Conservation (phyloP, 495 filamentous ascomycete species). For the Penicillium subrubescens region DNA sequence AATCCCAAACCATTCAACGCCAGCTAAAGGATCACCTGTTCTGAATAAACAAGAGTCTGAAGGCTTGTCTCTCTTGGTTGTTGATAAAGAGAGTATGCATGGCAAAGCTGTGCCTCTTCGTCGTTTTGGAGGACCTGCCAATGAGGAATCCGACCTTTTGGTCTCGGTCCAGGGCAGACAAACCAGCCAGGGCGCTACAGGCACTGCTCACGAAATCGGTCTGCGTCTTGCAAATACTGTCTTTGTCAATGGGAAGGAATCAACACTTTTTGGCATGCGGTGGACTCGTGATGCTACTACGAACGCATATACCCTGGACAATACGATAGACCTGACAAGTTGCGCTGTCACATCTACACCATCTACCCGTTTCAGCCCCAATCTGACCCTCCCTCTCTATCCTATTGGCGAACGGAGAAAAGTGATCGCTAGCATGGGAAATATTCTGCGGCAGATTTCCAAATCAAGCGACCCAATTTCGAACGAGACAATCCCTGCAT, state of each 20-base stretch:
- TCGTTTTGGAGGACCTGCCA: constrained; percentile 33
- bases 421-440: constrained; percentile 73
- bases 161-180: constrained; percentile 26
- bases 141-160: constrained; percentile 38
- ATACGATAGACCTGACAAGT: constrained; percentile 35
- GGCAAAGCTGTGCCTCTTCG: constrained; percentile 36
- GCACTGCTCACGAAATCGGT: constrained; percentile 36
- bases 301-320: constrained; percentile 27
- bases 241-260: constrained; percentile 68
- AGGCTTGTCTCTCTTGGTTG: constrained; percentile 40
- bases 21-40: neutral
- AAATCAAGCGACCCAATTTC: constrained; percentile 48
- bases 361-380: constrained; percentile 17
- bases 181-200: neutral
- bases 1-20: constrained; percentile 21
- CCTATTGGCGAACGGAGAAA: constrained; percentile 65
- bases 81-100: constrained; percentile 27
- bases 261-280: constrained; percentile 59
- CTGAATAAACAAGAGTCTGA: constrained; percentile 24
- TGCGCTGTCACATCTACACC: constrained; percentile 29
- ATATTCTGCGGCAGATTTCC: constrained; percentile 71
- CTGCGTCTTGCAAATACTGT: constrained; percentile 76
- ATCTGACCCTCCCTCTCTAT: constrained; percentile 54
- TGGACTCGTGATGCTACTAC: constrained; percentile 47
- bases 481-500: constrained; percentile 62